Evolutionary conservation across 495 filamentous ascomycete species (phyloP).

Genomic region (Astrothelium macrocarpum): DNA sequence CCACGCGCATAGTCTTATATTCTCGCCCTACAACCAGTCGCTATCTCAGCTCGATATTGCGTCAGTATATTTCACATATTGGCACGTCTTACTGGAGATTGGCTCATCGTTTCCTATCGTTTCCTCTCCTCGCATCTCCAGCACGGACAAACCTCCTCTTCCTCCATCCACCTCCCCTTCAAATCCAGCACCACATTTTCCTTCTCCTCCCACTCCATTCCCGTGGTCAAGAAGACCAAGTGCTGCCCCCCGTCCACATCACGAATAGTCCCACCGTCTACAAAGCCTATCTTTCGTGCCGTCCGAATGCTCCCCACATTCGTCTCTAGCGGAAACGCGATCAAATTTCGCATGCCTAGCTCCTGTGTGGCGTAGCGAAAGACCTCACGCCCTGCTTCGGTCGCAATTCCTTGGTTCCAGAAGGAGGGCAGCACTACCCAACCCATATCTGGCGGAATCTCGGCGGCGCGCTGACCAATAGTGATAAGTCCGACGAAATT

Average conservation of each 20-base stretch:
- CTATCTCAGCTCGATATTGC: too few relatives aligned
- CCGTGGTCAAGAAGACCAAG: neutral
- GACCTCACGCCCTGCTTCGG: neutral
- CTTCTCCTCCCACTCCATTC: neutral
- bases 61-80: too few relatives aligned
- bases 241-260: neutral
- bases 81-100: too few relatives aligned
- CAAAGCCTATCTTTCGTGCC: neutral
- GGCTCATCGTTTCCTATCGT: neutral
- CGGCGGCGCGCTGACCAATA: neutral
- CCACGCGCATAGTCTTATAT: too few relatives aligned
- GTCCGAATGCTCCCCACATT: neutral
- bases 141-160: neutral
- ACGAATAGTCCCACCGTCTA: neutral
- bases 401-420: neutral
- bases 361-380: neutral
- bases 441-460: neutral
- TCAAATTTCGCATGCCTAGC: neutral
- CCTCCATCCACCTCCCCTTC: neutral
- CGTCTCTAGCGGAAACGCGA: slow-evolving; percentile 1
- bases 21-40: too few relatives aligned
- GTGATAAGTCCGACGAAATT: neutral
- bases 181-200: neutral
- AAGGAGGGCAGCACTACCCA: neutral
- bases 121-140: neutral